Conservation (phyloP, 2,329 filamentous ascomycete species). For the Hypocreales sp. region DNA sequence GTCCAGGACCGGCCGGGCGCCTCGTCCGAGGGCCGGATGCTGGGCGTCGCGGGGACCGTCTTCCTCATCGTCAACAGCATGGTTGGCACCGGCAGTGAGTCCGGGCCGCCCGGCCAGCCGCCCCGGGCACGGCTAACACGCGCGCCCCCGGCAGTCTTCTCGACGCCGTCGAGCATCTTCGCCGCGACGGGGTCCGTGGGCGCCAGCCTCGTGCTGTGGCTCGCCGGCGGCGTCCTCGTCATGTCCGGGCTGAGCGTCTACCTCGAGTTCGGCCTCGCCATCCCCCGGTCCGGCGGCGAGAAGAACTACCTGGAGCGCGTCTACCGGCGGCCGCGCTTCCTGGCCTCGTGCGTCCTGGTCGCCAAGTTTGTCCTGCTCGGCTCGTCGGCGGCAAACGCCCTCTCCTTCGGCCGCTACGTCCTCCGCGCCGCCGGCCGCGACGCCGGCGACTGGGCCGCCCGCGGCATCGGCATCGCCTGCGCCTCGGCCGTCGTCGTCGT, state of each 20-base stretch:
- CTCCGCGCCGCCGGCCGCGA: constrained; percentile 38
- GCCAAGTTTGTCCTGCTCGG: constrained; percentile 48
- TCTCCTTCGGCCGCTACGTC: constrained; percentile 52
- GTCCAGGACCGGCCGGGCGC: no score
- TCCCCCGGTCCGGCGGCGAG: constrained; percentile 51
- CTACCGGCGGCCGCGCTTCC: constrained; percentile 45
- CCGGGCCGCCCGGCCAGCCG: neutral
- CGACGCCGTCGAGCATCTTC: constrained; percentile 37
- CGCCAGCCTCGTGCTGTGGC: constrained; percentile 32
- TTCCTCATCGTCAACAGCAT: constrained; percentile 43
- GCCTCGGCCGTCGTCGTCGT: constrained; percentile 37
- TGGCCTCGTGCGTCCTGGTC: constrained; percentile 48
- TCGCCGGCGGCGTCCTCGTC: constrained; percentile 44
- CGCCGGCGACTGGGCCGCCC: constrained; percentile 37
- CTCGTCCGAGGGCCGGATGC: constrained; percentile 24
- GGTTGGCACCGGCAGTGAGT: constrained; percentile 40
- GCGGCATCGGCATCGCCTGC: constrained; percentile 38
- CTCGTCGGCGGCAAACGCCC: constrained; percentile 55
- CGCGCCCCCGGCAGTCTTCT: constrained; percentile 25
- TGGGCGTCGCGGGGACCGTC: constrained; percentile 34
- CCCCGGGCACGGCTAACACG: neutral
- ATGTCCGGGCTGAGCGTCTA: constrained; percentile 45
- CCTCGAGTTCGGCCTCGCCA: constrained; percentile 56
- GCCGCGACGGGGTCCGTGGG: constrained; percentile 35
- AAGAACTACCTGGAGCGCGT: constrained; percentile 61